Evolutionary conservation across 257 asterid species (phyloP), one percentile per base, ranked within the genome.

Genomic region (Asclepias syriaca): DNA sequence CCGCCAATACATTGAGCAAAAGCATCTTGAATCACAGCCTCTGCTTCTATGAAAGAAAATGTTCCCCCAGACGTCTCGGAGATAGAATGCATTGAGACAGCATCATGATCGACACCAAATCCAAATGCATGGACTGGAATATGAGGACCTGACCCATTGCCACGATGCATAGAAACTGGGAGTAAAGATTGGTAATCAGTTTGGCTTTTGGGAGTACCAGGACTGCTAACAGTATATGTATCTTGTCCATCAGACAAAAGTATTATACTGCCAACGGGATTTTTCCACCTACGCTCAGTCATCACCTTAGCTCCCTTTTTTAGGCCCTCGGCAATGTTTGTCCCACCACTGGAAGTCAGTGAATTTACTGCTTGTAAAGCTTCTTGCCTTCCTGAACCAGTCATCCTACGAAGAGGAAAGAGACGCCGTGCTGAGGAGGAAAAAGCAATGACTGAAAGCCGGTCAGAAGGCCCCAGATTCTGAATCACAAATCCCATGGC

Each of bases 1-100:
- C 99, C 99, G 0, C 99, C 99, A 22, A 94, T 91, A 85, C 99
- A 94, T 79, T 94, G 99, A 2, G 99, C 99, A 66, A 94, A 94
- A 21, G 99, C 97, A n/a, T 94, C 99, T 80, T 94, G 99, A 73
- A 94, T 88, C 71, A 87, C 91, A 8, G 56, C 74, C 71, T 95
- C 98, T 0, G 88, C 78, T 83, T 95, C 99, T 19, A 95, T 90
- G 61, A 95, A 95, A 7, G 99, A 95, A 82, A 95, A 95, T 0
- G 99, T 95, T 39, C 99, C 99, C 3, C 99, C 98, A 0, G 99
- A 91, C 59, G 69, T 61, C 76, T 95, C 97, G 0, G 99, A 84
- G 66, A 95, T 86, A 0, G 77, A 82, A 78, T 95, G 99, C 99
- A 95, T 95, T 0, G 85, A 69, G 3, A 73, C 79, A 9, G 97